Evolutionary conservation across 352 stramenopile species (phyloP).

Genomic region (Phytophthora pini): DNA sequence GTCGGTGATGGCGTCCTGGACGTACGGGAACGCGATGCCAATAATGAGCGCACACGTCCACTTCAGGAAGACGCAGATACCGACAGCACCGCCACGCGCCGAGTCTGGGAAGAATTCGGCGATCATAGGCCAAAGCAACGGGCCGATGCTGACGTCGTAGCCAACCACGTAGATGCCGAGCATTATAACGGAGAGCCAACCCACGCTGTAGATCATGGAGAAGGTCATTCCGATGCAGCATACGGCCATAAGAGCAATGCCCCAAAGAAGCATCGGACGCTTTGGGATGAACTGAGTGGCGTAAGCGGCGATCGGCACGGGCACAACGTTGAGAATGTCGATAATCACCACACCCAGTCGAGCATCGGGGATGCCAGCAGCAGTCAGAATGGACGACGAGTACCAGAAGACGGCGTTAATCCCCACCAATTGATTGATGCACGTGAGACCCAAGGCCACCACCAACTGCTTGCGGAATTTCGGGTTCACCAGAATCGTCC

Average conservation of each 20-base stretch:
- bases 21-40: constrained; percentile 60
- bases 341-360: constrained; percentile 58
- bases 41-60: constrained; percentile 56
- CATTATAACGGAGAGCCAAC: constrained; percentile 49
- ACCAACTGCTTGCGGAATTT: constrained; percentile 44
- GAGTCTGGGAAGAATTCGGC: constrained; percentile 63
- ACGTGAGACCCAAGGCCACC: constrained; percentile 40
- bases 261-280: constrained; percentile 43
- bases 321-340: constrained; percentile 55
- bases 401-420: constrained; percentile 77
- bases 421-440: constrained; percentile 56
- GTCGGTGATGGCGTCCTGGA: constrained; percentile 47
- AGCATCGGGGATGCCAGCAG: constrained; percentile 50
- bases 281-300: constrained; percentile 42
- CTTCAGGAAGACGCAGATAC: constrained; percentile 52
- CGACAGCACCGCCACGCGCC: constrained; percentile 43
- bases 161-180: constrained; percentile 47
- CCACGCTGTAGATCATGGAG: constrained; percentile 34
- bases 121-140: constrained; percentile 52
- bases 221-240: constrained; percentile 50
- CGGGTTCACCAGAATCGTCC: constrained; percentile 19
- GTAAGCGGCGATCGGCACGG: constrained; percentile 32
- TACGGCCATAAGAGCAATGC: constrained; percentile 45
- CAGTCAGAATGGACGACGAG: constrained; percentile 58
- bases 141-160: constrained; percentile 57